A percentile compares a stretch with the other conserved stretches of the same genome.
Conservation (phyloP, 345 rosid genomes). For the Leavenworthia alabamica region DNA sequence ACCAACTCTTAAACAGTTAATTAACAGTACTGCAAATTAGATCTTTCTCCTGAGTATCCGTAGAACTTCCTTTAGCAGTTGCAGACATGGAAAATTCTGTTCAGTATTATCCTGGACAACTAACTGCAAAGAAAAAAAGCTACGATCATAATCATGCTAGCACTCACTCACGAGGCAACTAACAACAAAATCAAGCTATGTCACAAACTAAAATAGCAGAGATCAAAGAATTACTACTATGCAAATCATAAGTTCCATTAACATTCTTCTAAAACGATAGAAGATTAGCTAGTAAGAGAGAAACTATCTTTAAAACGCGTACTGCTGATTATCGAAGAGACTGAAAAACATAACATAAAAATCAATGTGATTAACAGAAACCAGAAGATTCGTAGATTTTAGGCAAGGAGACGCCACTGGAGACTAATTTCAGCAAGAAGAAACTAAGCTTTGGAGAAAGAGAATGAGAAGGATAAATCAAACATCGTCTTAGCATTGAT, state of each 20-base stretch:
- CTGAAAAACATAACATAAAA: slow-evolving; percentile 3
- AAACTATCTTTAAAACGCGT: neutral
- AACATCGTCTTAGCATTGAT: neutral
- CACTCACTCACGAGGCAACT: neutral
- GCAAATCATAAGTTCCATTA: neutral
- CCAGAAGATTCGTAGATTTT: neutral
- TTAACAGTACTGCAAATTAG: slow-evolving; percentile 42
- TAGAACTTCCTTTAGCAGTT: slow-evolving; percentile 36
- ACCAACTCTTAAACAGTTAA: neutral
- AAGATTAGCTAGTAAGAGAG: neutral
- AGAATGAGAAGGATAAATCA: neutral
- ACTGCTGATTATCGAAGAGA: neutral
- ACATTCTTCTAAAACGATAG: neutral
- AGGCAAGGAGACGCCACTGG: neutral
- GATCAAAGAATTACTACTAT: neutral
- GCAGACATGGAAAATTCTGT: slow-evolving; percentile 35
- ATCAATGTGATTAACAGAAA: neutral
- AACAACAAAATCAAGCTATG: neutral
- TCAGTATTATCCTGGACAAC: slow-evolving; percentile 13
- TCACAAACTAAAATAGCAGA: neutral
- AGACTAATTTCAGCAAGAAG: neutral
- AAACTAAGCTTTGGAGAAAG: neutral
- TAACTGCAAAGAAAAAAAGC: slow-evolving; percentile 17
- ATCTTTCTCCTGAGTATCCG: slow-evolving; percentile 33
- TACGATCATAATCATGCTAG: neutral